Evolutionary conservation across 2,329 filamentous ascomycete species (phyloP).

Genomic region (Chaetomiaceae sp.): DNA sequence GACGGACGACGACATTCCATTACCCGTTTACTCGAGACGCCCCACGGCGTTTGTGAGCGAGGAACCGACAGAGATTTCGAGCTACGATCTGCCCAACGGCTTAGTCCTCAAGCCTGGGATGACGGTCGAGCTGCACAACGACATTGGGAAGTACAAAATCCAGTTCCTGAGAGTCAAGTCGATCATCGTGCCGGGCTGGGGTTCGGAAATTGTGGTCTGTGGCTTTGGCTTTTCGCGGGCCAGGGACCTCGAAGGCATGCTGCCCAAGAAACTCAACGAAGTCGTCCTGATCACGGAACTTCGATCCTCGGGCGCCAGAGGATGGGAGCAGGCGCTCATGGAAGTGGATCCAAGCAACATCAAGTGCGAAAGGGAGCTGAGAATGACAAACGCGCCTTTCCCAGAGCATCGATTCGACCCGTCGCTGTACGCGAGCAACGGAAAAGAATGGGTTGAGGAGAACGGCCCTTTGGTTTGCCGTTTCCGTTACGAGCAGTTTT

Average conservation of each 20-base stretch:
- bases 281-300: constrained; percentile 41
- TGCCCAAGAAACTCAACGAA: constrained; percentile 41
- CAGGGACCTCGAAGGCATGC: constrained; percentile 33
- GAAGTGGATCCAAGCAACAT: constrained; percentile 41
- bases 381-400: constrained; percentile 52
- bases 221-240: constrained; percentile 38
- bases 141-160: background rate
- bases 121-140: constrained; percentile 4
- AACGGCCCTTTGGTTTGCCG: constrained; percentile 47
- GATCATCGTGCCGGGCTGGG: constrained; percentile 30
- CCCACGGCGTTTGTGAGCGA: background rate
- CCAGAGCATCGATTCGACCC: constrained; percentile 34
- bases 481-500: constrained; percentile 41
- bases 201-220: constrained; percentile 36
- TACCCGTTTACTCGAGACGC: too few species aligned
- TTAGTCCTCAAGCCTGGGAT: background rate
- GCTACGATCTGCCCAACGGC: background rate
- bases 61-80: background rate
- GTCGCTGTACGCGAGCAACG: constrained; percentile 20
- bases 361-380: constrained; percentile 38
- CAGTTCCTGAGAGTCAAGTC: constrained; percentile 38
- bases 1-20: constrained; percentile 10
- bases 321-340: constrained; percentile 31
- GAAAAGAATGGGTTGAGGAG: constrained; percentile 24
- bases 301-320: constrained; percentile 33